Percentiles rank a stretch among this genome's conserved stretches.
phyloP scores from a whole-genome alignment of 2,329 filamentous ascomycete species.

The Aureobasidium namibiae region DNA sequence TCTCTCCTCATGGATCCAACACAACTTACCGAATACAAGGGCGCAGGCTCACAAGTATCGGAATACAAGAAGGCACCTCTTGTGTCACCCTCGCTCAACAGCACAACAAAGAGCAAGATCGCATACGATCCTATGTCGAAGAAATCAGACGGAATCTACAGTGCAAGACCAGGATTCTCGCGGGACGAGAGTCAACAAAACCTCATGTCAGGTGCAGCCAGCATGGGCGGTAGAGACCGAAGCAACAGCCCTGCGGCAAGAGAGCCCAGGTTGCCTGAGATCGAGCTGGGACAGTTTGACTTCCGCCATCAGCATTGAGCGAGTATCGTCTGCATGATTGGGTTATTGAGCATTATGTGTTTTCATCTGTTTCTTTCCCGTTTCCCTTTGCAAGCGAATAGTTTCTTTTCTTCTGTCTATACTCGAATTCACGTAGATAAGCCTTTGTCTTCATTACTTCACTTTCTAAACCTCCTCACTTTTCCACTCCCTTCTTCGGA shows the following conservation, averaged over 20 bases:
- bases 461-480: neutral
- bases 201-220: slow-evolving; percentile 25
- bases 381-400: slow-evolving; percentile 10
- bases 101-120: slow-evolving; percentile 14
- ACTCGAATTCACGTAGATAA: neutral
- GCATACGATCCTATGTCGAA: slow-evolving; percentile 25
- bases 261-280: slow-evolving; percentile 22
- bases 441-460: neutral
- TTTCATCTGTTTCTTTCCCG: slow-evolving; percentile 5
- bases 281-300: slow-evolving; percentile 5
- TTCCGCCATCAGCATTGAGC: slow-evolving; percentile 3
- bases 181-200: slow-evolving; percentile 23
- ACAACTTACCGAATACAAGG: slow-evolving; percentile 34
- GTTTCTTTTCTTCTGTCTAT: slow-evolving; percentile 2
- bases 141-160: neutral
- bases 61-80: slow-evolving; percentile 24
- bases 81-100: slow-evolving; percentile 23
- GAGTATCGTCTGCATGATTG: neutral
- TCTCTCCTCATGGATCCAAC: slow-evolving; percentile 65
- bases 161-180: slow-evolving; percentile 14
- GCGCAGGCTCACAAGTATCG: slow-evolving; percentile 13
- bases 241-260: slow-evolving; percentile 18
- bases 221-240: slow-evolving; percentile 24
- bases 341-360: slow-evolving; percentile 8
- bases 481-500: too few species aligned